Conservation (phyloP, 305 asterid species). For the Solanum aculeatissimum region DNA sequence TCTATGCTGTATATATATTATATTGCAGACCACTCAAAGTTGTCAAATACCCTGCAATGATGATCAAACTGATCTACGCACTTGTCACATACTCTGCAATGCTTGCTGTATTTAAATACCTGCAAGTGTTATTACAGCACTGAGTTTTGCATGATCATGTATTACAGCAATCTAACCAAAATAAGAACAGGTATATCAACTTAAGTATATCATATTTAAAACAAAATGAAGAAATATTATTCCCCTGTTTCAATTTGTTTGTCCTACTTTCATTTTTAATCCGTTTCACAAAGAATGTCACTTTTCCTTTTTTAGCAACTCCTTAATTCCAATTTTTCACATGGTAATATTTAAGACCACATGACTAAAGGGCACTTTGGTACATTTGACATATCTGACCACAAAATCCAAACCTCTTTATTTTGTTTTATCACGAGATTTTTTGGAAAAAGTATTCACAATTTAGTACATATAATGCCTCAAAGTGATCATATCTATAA, state of each 20-base stretch:
- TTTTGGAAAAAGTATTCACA: not conserved
- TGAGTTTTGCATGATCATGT: not conserved
- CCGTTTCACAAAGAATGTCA: too few relatives aligned
- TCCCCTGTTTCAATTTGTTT: not conserved
- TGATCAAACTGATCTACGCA: slow-evolving; percentile 95
- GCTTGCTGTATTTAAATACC: slow-evolving; percentile 98
- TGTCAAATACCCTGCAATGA: slow-evolving; percentile 81
- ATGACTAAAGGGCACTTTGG: not conserved
- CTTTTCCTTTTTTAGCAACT: too few relatives aligned
- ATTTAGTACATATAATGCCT: not conserved
- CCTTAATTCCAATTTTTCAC: not conserved
- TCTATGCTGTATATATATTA: not conserved
- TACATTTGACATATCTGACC: not conserved
- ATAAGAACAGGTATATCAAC: not conserved
- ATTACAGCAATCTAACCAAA: not conserved
- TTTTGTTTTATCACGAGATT: not conserved
- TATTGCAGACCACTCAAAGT: not conserved
- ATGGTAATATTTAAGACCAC: not conserved
- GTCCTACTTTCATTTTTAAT: not conserved
- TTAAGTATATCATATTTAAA: not conserved
- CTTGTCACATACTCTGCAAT: slow-evolving; percentile 97
- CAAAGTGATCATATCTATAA: not conserved
- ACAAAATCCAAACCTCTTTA: not conserved
- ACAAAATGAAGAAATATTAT: not conserved
- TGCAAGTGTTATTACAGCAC: slow-evolving; percentile 16